Evolutionary conservation across 2,329 filamentous ascomycete genomes (phyloP).

Genomic region (Fusarium tanahbumbuense): DNA sequence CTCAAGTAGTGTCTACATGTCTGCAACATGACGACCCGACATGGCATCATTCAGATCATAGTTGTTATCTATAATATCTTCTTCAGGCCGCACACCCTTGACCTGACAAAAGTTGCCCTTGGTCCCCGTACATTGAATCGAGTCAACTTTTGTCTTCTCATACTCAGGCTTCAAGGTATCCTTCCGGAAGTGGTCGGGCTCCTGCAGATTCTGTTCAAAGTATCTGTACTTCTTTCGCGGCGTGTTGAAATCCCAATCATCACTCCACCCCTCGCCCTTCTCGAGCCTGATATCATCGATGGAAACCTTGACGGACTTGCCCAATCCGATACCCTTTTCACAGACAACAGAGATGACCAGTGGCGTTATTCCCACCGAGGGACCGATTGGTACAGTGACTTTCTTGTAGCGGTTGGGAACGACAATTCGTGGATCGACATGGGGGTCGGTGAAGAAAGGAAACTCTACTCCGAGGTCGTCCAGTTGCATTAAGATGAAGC

Average conservation of each 20-base stretch:
- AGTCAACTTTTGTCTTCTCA: neutral
- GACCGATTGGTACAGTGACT: neutral
- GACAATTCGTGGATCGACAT: too few species aligned
- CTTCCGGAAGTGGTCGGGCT: neutral
- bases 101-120: neutral
- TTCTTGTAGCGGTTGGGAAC: neutral
- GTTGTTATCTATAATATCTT: neutral
- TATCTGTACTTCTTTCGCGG: neutral
- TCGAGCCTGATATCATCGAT: constrained; percentile 1
- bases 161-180: neutral
- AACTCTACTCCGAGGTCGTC: neutral
- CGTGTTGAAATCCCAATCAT: neutral
- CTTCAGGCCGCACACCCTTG: neutral
- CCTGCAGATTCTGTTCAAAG: neutral
- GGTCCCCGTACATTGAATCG: neutral
- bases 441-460: neutral
- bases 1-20: neutral
- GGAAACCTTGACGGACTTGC: neutral
- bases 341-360: neutral
- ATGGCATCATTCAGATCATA: neutral
- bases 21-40: neutral
- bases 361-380: neutral
- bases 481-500: neutral
- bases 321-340: neutral
- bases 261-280: neutral